Evolutionary conservation across 2,329 filamentous ascomycete genomes (phyloP), one percentile per base, ranked within the genome.

Genomic region (Phialophora tarda): DNA sequence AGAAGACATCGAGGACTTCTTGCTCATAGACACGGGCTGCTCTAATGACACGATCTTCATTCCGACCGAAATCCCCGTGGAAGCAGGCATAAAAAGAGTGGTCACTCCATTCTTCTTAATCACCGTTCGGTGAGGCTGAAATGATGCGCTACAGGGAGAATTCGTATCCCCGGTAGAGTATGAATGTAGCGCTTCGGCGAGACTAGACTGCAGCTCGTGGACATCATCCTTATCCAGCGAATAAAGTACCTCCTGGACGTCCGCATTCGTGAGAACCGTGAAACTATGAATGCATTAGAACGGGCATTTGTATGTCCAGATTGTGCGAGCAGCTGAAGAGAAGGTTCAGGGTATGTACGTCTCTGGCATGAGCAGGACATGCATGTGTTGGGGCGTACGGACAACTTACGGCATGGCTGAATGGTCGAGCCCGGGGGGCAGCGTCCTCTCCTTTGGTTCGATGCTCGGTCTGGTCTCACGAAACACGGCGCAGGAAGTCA

Each of bases 71-170:
- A 82, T 81, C 32, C 84, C 83, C 14, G 85, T 86, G 47, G 82
- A 87, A 12, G 87, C 87, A 2, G 89, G 88, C 86, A 90, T 89
- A 77, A 90, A 89, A 10, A 90, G 78, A 3, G 86, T 89, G 1
- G 85, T 87, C 34, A 83, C 82, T 3, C 87, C 87, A 81, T 88
- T 83, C 59, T 83, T 83, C 60, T 85, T 85, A 60, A 90, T 82
- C 1, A 83, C 80, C 1, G 86, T 89, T 48, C 87, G 82, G 64
- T 84, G 82, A 0, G 88, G 88, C 67, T 91, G 88, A 68, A 86
- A 88, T 10, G 82, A 81, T 1, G 85, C 84, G 62, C 83, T 85
- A 71, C 85, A 88, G 41, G 83, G 84, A 41, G 85, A 79, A 44
- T 84, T 82, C 63, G 89, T 86, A 26, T 82, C 84, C 3, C 85